Conservation (phyloP, 768 basidiomycete genomes). For the Xerocomellus amylosporus region DNA sequence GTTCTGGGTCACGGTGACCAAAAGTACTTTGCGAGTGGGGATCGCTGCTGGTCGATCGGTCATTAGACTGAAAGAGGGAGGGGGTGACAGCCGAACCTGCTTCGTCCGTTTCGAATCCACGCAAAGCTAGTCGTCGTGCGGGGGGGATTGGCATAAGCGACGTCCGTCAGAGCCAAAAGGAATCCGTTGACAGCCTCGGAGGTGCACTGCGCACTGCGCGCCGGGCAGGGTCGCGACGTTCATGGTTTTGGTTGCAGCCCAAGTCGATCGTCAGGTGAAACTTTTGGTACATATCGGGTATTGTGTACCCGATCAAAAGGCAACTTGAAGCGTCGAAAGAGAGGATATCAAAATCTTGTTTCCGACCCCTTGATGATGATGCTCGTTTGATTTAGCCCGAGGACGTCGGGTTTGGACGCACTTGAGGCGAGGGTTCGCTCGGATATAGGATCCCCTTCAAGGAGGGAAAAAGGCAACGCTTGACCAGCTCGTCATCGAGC, state of each 20-base stretch:
- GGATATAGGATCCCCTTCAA: background rate
- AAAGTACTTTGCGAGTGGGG: background rate
- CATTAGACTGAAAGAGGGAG: background rate
- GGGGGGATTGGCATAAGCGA: background rate
- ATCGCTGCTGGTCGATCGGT: background rate
- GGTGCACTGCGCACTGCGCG: too few relatives aligned
- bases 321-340: background rate
- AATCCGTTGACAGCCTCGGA: background rate
- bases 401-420: slow-evolving; percentile 2
- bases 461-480: too few relatives aligned
- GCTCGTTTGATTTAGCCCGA: background rate
- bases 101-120: background rate
- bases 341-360: background rate
- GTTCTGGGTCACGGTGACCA: background rate
- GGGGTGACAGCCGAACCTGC: background rate
- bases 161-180: background rate
- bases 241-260: background rate
- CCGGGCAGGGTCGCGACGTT: background rate
- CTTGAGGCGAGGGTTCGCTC: slow-evolving; percentile 6
- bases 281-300: background rate
- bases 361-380: background rate
- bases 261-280: background rate
- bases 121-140: background rate
- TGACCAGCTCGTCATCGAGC: background rate
- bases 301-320: background rate